Percentiles rank a stretch among this genome's conserved stretches.
Evolutionary conservation across 2,329 filamentous ascomycete genomes (phyloP).

Genomic region (Ascochyta pisi): DNA sequence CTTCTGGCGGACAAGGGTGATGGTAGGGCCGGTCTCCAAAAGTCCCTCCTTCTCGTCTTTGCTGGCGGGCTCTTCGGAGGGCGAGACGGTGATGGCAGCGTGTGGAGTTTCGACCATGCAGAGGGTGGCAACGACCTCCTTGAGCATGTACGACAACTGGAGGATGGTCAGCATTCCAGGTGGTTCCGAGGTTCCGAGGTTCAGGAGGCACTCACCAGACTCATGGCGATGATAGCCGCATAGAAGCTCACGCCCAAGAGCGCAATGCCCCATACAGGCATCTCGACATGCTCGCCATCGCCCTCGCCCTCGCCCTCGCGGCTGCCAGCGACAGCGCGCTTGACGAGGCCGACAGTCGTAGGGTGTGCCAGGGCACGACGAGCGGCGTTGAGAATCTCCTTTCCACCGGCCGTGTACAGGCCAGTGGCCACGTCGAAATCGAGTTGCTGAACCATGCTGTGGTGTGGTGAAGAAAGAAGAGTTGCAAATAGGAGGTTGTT

Average conservation of each 20-base stretch:
- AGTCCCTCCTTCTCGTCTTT: slow-evolving; percentile 52
- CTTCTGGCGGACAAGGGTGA: slow-evolving; percentile 57
- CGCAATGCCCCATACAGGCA: slow-evolving; percentile 40
- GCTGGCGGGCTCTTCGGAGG: slow-evolving; percentile 54
- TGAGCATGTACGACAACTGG: slow-evolving; percentile 63
- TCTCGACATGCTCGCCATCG: slow-evolving; percentile 25
- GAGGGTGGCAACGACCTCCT: slow-evolving; percentile 66
- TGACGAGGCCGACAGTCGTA: slow-evolving; percentile 31
- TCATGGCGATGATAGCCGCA: slow-evolving; percentile 51
- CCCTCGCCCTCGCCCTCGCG: slow-evolving; percentile 2
- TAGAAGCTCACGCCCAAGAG: slow-evolving; percentile 47
- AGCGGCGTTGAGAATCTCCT: slow-evolving; percentile 39
- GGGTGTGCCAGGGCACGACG: slow-evolving; percentile 42
- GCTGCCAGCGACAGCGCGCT: slow-evolving; percentile 31
- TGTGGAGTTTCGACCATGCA: slow-evolving; percentile 69
- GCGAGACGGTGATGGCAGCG: slow-evolving; percentile 57
- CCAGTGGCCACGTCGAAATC: slow-evolving; percentile 11
- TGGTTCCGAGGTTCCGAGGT: not conserved
- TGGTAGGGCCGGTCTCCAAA: slow-evolving; percentile 49
- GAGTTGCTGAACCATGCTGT: slow-evolving; percentile 8
- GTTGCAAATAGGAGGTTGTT: slow-evolving; percentile 11
- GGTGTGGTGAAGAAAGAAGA: slow-evolving; percentile 8
- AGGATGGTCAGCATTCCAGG: slow-evolving; percentile 11
- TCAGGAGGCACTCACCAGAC: slow-evolving; percentile 46
- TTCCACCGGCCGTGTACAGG: slow-evolving; percentile 8